These are phyloP conservation scores for Gaertneriomyces semiglobifer DNA, from an alignment of 192 early-diverging fungal genomes.

Conservation along the genomic window DNA sequence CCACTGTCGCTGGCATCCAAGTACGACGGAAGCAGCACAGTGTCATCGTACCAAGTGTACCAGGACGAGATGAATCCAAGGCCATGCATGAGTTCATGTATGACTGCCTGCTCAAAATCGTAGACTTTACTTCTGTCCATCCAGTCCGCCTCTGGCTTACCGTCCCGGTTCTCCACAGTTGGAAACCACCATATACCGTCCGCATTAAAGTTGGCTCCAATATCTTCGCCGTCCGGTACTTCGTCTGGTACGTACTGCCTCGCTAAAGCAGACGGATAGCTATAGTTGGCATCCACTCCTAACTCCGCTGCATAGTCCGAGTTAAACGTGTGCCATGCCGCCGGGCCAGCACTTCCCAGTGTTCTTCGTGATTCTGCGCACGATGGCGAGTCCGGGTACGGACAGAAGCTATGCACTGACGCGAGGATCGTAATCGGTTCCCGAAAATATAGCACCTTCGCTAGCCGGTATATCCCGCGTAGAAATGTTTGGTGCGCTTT, in stretches of 20 bases:
- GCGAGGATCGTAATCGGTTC: conserved; percentile 16
- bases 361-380: conserved; percentile 20
- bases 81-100: conserved; percentile 48
- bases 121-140: conserved; percentile 19
- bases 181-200: conserved; percentile 44
- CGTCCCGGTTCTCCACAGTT: conserved; percentile 17
- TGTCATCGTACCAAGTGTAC: conserved; percentile 13
- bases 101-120: conserved; percentile 37
- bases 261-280: conserved; percentile 36
- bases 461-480: conserved; percentile 21
- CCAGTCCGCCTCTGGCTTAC: conserved; percentile 18
- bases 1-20: conserved; percentile 11
- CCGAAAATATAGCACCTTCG: conserved; percentile 25
- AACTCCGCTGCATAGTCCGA: conserved; percentile 4
- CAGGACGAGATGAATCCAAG: conserved; percentile 47
- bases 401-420: conserved; percentile 27
- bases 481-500: conserved; percentile 24
- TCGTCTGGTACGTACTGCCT: conserved; percentile 37
- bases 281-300: conserved; percentile 33
- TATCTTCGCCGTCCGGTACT: conserved; percentile 20
- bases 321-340: conserved; percentile 22
- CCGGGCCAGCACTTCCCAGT: conserved; percentile 36
- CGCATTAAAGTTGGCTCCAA: conserved; percentile 37
- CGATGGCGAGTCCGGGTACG: neutral
- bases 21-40: conserved; percentile 27